These are phyloP conservation scores for Theobroma grandiflorum DNA, from an alignment of 441 rosid species.

Conservation along the genomic window DNA sequence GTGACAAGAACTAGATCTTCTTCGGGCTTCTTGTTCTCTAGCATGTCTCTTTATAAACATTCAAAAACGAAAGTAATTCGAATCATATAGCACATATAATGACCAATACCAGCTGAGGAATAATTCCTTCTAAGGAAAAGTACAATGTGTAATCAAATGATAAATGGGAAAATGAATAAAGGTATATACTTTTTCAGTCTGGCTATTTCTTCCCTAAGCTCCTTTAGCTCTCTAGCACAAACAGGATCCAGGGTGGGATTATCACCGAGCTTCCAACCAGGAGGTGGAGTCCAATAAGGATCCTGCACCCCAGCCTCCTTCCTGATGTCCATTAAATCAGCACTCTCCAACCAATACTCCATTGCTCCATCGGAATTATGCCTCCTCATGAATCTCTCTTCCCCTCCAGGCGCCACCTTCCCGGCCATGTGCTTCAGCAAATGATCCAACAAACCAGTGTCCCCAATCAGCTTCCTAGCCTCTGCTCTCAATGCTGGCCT, in stretches of 20 bases:
- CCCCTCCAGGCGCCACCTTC: conserved; percentile 91
- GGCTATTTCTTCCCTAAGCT: conserved; percentile 62
- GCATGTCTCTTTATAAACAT: conserved; percentile 47
- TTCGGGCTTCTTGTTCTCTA: conserved; percentile 55
- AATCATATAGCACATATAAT: conserved; percentile 5
- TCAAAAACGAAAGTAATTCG: not conserved
- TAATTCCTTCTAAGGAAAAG: not conserved
- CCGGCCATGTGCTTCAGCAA: conserved; percentile 97
- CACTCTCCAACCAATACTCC: conserved; percentile 97
- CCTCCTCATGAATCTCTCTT: conserved; percentile 83
- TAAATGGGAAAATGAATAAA: not conserved
- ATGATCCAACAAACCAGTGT: conserved; percentile 94
- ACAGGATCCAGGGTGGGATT: conserved; percentile 84
- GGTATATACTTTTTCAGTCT: conserved; percentile 56
- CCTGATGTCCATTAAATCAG: conserved; percentile 73
- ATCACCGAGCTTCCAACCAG: conserved; percentile 95
- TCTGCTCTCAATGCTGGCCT: conserved; percentile 79
- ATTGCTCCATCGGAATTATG: conserved; percentile 97
- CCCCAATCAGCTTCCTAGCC: conserved; percentile 92
- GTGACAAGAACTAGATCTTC: conserved; percentile 46
- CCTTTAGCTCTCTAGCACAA: conserved; percentile 72
- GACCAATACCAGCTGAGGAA: not conserved
- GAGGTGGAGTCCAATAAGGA: conserved; percentile 97
- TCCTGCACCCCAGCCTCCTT: conserved; percentile 87
- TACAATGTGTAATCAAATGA: not conserved